Evolutionary conservation across 2,329 filamentous ascomycete species (phyloP).

Genomic region (Colletotrichum plurivorum): DNA sequence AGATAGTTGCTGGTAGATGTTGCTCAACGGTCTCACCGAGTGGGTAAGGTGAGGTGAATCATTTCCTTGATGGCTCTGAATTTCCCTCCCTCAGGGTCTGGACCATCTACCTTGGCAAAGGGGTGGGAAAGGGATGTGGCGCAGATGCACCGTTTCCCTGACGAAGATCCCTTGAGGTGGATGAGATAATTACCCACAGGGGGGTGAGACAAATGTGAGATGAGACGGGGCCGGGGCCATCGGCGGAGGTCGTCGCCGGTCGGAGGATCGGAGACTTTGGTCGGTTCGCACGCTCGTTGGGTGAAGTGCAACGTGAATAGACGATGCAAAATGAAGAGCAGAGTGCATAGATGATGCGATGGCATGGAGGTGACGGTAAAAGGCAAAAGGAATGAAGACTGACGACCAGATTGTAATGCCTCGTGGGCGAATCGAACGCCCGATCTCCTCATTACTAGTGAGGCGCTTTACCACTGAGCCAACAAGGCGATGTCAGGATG

Average conservation of each 20-base stretch:
- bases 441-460: conserved; percentile 39
- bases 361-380: not conserved
- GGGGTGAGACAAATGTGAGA: not conserved
- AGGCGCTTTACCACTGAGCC: conserved; percentile 36
- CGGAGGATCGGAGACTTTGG: too few species aligned
- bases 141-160: not conserved
- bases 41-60: not conserved
- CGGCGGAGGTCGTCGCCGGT: too few species aligned
- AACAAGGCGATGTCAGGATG: not conserved
- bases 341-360: not conserved
- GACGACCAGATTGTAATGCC: not conserved
- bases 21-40: conserved; percentile 7
- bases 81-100: not conserved
- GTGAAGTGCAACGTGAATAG: too few species aligned
- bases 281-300: too few species aligned
- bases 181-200: not conserved
- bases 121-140: not conserved
- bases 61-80: not conserved
- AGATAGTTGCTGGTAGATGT: not conserved
- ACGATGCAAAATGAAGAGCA: not conserved
- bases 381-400: not conserved
- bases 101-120: not conserved
- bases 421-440: conserved; percentile 37
- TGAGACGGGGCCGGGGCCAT: not conserved
- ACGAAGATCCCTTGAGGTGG: too few species aligned